Conservation (phyloP, 345 rosid species). For the Aegle marmelos region DNA sequence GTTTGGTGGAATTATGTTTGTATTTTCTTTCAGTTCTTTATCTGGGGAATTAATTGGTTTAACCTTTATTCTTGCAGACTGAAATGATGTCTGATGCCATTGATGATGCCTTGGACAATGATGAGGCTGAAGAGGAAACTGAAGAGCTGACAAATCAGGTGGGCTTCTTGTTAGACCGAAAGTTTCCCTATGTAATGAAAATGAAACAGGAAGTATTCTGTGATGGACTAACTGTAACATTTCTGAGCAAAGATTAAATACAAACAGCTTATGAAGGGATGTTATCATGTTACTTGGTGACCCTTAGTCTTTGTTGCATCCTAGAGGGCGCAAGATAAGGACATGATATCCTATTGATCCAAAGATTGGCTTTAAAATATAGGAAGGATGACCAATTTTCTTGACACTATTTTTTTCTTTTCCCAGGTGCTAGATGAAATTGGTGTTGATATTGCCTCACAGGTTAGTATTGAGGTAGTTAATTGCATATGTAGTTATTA, state of each 20-base stretch:
- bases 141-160: conserved; percentile 96
- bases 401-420: neutral
- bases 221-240: neutral
- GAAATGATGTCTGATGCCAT: conserved; percentile 97
- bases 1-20: neutral
- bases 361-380: neutral
- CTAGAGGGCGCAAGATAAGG: neutral
- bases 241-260: neutral
- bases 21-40: conserved; percentile 10
- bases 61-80: conserved; percentile 45
- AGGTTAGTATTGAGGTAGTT: conserved; percentile 47
- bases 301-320: neutral
- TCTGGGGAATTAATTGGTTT: conserved; percentile 17
- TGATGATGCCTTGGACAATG: conserved; percentile 84
- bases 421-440: conserved; percentile 93
- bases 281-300: neutral
- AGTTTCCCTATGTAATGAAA: neutral
- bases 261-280: neutral
- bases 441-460: conserved; percentile 90
- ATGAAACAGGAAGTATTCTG: neutral
- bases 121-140: conserved; percentile 93
- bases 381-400: neutral
- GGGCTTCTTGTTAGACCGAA: neutral
- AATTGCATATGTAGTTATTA: neutral
- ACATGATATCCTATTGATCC: neutral